Base-by-base conservation (phyloP, 768 basidiomycete species). In the Amanita rubescens region DNA sequence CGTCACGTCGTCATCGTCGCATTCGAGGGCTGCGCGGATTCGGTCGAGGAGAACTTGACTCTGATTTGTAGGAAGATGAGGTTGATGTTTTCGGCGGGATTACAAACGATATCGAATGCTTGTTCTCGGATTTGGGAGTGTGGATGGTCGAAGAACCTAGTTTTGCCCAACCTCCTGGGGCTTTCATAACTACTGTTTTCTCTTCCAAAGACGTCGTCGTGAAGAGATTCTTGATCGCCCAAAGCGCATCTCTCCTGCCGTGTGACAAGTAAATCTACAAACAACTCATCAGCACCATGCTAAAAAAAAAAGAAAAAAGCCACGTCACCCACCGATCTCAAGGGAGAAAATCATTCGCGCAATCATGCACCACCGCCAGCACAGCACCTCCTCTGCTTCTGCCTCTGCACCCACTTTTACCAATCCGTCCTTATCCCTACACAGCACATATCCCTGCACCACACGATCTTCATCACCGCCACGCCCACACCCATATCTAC, bases 161-260 rank as follows among this genome's bases (percentile, higher is more conserved):
- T 12, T 74, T 68, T 0, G 62, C 60, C 88, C 90, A 94, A 1
- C 81, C 82, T 2, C 81, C 82, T 2, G 95, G 61, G 41, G 73
- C 69, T n/a, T 69, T 67, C 79, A 91, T 87, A 12, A 93, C 77
- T 53, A 75, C 69, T 38, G 69, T 69, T 67, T 90, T 93, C 48
- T 79, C 78, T 37, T 75, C 73, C n/a, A 72, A 67, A 2, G 68
- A 69, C 32, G 82, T 80, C 61, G 83, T 85, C 63, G 78, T 78
- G 2, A 91, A 64, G n/a, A 90, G 63, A 61, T 94, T 96, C 65
- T 90, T 92, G 33, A 94, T 67, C 0, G 86, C 87, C 92, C 93
- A 94, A n/a, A 94, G 62, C 0, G 86, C 81, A 57, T 82, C 91
- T 25, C 86, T 64, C 6, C 80, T 70, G 0, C 85, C 87, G 53